Evolutionary conservation across 495 filamentous ascomycete genomes (phyloP), one percentile per base, ranked within the genome.

Genomic region (Oleoguttula mirabilis): DNA sequence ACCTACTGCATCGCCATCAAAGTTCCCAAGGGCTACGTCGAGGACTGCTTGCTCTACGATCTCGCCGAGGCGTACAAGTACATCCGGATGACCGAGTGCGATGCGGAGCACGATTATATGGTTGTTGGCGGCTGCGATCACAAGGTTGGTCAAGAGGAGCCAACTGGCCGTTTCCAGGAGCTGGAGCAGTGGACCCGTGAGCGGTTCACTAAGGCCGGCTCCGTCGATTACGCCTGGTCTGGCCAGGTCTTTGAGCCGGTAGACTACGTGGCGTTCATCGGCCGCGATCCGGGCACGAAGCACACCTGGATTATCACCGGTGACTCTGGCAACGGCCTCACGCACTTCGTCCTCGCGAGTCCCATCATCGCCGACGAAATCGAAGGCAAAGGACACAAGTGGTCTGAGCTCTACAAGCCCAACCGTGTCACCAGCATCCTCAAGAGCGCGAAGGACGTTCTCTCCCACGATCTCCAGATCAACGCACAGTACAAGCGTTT

Each of bases 111-210:
- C 37, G 71, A 76, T 38, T 77, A 76, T 55, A 23, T 77, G 28
- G 56, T 78, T 2, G 56, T 74, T n/a, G 73, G 73, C 4, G 73
- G 74, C 1, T 65, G 67, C 45, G 73, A 77, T 48, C 75, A 78
- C 61, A 73, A 73, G 54, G 73, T 77, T 24, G 71, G 74, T 0
- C 71, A 77, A 45, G 70, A 72, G 25, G 21, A 35, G n/a, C 32
- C 41, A 15, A 23, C 21, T 20, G 41, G 41, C 41, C 41, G 31
- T 7, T 36, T 16, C 32, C 3, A 43, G 11, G 30, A 35, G 14
- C 19, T 43, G 8, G 41, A 43, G 27, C 7, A 12, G 1, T 77
- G 73, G 72, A 63, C 64, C 6, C 62, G 69, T 10, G 61, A 65
- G 41, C 63, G 73, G 21, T 76, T 76, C 54, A 59, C 73, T 0